Conservation (phyloP, 2,329 filamentous ascomycete genomes). For the Aspergillus chevalieri region DNA sequence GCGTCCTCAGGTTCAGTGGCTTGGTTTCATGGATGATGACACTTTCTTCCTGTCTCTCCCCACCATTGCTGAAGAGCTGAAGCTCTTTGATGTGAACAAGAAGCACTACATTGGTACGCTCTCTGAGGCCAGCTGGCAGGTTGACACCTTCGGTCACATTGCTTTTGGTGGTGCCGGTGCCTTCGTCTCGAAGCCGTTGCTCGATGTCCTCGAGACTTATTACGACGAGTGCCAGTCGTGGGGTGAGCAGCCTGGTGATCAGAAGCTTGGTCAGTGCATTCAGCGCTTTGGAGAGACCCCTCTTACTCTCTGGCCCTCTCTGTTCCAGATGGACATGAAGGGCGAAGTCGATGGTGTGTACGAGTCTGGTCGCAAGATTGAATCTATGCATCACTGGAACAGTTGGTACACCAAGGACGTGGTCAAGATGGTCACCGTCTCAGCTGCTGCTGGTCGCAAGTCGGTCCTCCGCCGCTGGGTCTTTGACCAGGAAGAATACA, state of each 20-base stretch:
- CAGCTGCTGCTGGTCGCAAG: slow-evolving; percentile 34
- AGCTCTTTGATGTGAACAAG: slow-evolving; percentile 34
- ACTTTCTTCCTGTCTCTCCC: slow-evolving; percentile 39
- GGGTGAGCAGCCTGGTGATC: slow-evolving; percentile 39
- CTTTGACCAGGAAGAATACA: slow-evolving; percentile 35
- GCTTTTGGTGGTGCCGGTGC: slow-evolving; percentile 42
- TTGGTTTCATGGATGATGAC: slow-evolving; percentile 40
- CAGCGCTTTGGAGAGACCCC: slow-evolving; percentile 34
- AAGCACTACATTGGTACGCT: slow-evolving; percentile 40
- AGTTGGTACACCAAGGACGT: slow-evolving; percentile 42
- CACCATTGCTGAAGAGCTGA: slow-evolving; percentile 33
- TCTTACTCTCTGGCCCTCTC: slow-evolving; percentile 36
- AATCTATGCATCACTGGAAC: slow-evolving; percentile 41
- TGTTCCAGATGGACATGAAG: slow-evolving; percentile 42
- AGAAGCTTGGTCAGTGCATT: slow-evolving; percentile 40
- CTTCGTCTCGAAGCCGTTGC: slow-evolving; percentile 36
- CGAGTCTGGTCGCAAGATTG: slow-evolving; percentile 39
- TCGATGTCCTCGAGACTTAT: slow-evolving; percentile 31
- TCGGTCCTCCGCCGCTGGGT: slow-evolving; percentile 41
- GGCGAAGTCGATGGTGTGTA: slow-evolving; percentile 38
- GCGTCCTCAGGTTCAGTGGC: slow-evolving; percentile 37
- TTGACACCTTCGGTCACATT: slow-evolving; percentile 39
- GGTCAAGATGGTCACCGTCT: slow-evolving; percentile 39
- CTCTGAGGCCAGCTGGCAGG: slow-evolving; percentile 40
- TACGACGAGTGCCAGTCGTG: slow-evolving; percentile 40